These are phyloP conservation scores for Monosporascus sp. DNA, from an alignment of 2,329 filamentous ascomycete genomes.

Conservation along the genomic window DNA sequence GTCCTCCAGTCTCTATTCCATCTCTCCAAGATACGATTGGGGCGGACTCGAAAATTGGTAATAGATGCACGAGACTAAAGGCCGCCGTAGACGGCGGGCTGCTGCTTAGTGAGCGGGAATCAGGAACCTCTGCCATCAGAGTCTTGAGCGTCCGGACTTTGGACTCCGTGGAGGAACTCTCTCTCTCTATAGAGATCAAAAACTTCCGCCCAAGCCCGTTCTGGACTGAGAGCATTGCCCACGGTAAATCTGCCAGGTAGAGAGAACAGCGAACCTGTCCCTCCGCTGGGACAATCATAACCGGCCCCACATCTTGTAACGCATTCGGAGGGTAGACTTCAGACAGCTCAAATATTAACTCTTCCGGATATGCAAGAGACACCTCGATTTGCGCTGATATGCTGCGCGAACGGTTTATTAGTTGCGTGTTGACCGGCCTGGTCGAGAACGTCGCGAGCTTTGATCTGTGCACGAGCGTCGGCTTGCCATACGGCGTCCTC, in stretches of 20 bases:
- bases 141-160: background rate
- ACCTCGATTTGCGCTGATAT: background rate
- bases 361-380: background rate
- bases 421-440: background rate
- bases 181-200: background rate
- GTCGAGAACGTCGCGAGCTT: background rate
- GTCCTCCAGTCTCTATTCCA: background rate
- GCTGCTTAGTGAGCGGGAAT: background rate
- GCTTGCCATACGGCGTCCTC: background rate
- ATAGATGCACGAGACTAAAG: background rate
- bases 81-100: background rate
- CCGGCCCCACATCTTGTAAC: background rate
- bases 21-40: background rate
- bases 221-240: background rate
- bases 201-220: background rate
- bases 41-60: background rate
- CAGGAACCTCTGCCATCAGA: background rate
- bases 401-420: background rate
- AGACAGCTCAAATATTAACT: background rate
- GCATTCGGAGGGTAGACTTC: background rate
- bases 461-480: background rate
- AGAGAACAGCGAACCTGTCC: background rate
- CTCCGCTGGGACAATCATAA: background rate
- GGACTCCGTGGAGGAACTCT: conserved; percentile 3
- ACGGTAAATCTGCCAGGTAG: background rate